A percentile compares a stretch with the other conserved stretches of the same genome.
Conservation (phyloP, 371 early-diverging fungal species). For the Mortierella sp. region DNA sequence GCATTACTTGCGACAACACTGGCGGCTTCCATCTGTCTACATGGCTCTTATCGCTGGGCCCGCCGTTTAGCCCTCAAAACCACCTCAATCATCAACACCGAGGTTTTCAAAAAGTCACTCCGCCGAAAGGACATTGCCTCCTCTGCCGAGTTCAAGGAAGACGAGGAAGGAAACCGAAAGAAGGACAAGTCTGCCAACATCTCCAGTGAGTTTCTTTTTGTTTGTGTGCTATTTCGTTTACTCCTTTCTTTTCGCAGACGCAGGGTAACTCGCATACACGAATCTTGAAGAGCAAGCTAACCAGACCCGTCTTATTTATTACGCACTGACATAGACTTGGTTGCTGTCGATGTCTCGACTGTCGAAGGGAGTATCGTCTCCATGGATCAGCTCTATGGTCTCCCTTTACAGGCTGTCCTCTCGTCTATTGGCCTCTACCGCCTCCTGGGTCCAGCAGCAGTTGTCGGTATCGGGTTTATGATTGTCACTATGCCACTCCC, state of each 20-base stretch:
- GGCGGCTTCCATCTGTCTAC: slow-evolving; percentile 61
- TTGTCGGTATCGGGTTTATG: slow-evolving; percentile 74
- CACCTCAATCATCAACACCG: slow-evolving; percentile 70
- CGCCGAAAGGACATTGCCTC: slow-evolving; percentile 66
- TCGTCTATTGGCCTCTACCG: slow-evolving; percentile 73
- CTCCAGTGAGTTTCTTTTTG: slow-evolving; percentile 29
- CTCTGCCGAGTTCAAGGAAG: slow-evolving; percentile 24
- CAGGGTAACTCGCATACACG: not conserved
- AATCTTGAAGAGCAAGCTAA: too few relatives aligned
- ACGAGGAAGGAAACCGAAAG: slow-evolving; percentile 29
- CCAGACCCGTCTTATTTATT: too few relatives aligned
- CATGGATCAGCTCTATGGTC: slow-evolving; percentile 68
- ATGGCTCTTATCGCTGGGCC: slow-evolving; percentile 69
- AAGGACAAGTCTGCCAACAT: slow-evolving; percentile 59
- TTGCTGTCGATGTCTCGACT: slow-evolving; percentile 72
- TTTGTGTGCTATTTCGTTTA: not conserved
- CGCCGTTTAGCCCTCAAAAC: slow-evolving; percentile 67
- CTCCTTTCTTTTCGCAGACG: too few relatives aligned
- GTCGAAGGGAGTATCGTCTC: slow-evolving; percentile 64
- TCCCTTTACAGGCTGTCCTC: slow-evolving; percentile 69
- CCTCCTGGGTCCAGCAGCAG: slow-evolving; percentile 75
- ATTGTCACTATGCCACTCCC: slow-evolving; percentile 71
- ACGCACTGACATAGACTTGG: slow-evolving; percentile 42
- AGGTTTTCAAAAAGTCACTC: slow-evolving; percentile 70
- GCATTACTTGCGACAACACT: slow-evolving; percentile 68